Base-by-base conservation (phyloP, 208 protist genomes). In the Wallacemonas sp. region DNA sequence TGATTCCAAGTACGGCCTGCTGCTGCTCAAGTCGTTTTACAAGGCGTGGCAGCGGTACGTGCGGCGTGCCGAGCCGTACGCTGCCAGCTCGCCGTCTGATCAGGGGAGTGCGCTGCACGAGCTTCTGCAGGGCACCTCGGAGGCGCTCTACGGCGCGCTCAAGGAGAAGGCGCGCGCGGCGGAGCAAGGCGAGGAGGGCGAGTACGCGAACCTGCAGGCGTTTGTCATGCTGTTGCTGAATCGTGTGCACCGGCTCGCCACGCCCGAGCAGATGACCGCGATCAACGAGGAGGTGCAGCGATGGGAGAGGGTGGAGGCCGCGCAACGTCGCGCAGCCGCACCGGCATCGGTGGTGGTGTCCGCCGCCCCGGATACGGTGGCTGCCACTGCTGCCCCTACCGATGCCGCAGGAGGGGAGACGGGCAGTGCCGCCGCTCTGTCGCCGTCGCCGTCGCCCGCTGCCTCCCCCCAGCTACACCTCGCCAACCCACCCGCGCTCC, bases 191-290 rank as follows among this genome's bases (percentile, higher is more conserved):
- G 32, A 59, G 16, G 14, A 10, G 16, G 20, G 5, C 29, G 52
- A 59, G 52, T 59, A 82, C 45, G 64, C 63, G 0, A 63, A 79
- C 38, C 68, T 93, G 29, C 52, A 77, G 16, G 5, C 46, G 11
- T 90, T 93, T 66, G 78, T 84, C n/a, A 69, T 62, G 11, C 54
- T 89, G 29, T 70, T 93, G 5, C 80, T 78, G 59, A 79, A 84
- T 28, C 81, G 84, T 10, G 59, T 90, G 29, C 55, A 46, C 2
- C 81, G 84, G 11, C 50, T 93, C 25, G 81, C 74, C 23, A 75
- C 79, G 1, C 46, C 32, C 31, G 80, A 87, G 61, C 70, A 86
- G 52, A 62, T 89, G 3, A 48, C 65, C 10, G 78, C 81, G 18
- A 70, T 89, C 10, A 54, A 81, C 44, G 68, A 45, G 16, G 65